A percentile compares a stretch with the other conserved stretches of the same genome.
phyloP scores from a whole-genome alignment of 1,139 yeast genomes.

The Yamadazyma buinensis region DNA sequence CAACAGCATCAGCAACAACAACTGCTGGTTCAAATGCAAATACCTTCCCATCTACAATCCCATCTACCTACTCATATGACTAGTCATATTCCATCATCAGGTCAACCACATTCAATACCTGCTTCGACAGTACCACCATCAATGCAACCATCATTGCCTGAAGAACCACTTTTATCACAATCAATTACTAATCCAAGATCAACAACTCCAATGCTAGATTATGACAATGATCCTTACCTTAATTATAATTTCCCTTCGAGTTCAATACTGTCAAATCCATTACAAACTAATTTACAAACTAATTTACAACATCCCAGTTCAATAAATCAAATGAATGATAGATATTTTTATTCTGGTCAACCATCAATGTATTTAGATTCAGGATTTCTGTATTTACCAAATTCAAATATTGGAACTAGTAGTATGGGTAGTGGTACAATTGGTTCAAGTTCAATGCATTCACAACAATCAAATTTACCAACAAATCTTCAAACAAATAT shows the following conservation, averaged over 20 bases:
- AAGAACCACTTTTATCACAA: neutral
- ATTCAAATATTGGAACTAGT: too few relatives aligned
- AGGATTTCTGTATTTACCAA: conserved; percentile 4
- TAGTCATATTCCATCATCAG: neutral
- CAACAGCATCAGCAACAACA: too few relatives aligned
- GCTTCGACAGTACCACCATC: conserved; percentile 2
- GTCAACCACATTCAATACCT: neutral
- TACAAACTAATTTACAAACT: neutral
- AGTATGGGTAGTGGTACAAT: too few relatives aligned
- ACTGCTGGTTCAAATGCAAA: too few relatives aligned
- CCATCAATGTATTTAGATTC: conserved; percentile 2
- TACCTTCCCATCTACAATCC: neutral
- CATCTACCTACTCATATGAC: neutral
- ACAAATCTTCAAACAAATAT: neutral
- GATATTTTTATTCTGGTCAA: conserved; percentile 1
- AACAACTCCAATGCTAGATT: conserved; percentile 4
- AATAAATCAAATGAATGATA: neutral
- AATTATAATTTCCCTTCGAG: conserved; percentile 7
- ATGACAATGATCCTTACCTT: conserved; percentile 7
- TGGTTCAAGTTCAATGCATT: too few relatives aligned
- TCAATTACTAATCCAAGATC: conserved; percentile 2
- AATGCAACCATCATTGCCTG: neutral
- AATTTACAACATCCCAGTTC: neutral
- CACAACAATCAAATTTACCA: neutral
- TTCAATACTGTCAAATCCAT: neutral